Conservation (phyloP, 2,329 filamentous ascomycete species). For the Endoconidiophora laricicola region DNA sequence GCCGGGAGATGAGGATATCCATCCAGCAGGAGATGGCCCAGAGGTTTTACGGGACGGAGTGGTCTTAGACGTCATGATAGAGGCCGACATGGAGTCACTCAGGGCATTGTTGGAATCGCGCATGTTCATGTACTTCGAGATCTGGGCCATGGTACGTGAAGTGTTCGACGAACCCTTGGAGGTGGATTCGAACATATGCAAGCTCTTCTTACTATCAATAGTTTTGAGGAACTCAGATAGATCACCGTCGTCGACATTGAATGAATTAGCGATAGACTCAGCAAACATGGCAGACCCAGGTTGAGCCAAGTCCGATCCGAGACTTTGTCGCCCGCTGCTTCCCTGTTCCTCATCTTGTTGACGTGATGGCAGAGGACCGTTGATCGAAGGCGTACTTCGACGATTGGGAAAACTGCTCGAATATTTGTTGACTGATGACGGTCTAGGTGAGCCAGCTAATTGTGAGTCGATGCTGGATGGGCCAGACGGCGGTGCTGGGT, state of each 20-base stretch:
- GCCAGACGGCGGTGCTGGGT: constrained; percentile 23
- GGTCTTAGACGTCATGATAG: constrained; percentile 57
- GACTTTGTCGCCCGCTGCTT: constrained; percentile 66
- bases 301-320: constrained; percentile 50
- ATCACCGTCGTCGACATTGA: constrained; percentile 70
- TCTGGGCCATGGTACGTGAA: constrained; percentile 59
- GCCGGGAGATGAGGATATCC: constrained; percentile 64
- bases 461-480: constrained; percentile 36
- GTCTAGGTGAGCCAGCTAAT: constrained; percentile 60
- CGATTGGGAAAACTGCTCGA: constrained; percentile 91
- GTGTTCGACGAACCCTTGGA: constrained; percentile 49
- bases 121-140: constrained; percentile 78
- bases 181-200: constrained; percentile 57
- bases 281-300: constrained; percentile 68
- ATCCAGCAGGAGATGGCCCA: constrained; percentile 50
- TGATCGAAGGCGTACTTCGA: constrained; percentile 59
- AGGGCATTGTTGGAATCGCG: constrained; percentile 74
- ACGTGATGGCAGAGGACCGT: constrained; percentile 43
- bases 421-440: constrained; percentile 62
- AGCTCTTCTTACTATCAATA: constrained; percentile 74
- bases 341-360: constrained; percentile 52
- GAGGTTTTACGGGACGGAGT: constrained; percentile 34
- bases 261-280: constrained; percentile 49
- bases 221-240: constrained; percentile 87
- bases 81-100: constrained; percentile 87